Conservation (phyloP, 192 early-diverging fungal species). For the Entrophospora sp. region DNA sequence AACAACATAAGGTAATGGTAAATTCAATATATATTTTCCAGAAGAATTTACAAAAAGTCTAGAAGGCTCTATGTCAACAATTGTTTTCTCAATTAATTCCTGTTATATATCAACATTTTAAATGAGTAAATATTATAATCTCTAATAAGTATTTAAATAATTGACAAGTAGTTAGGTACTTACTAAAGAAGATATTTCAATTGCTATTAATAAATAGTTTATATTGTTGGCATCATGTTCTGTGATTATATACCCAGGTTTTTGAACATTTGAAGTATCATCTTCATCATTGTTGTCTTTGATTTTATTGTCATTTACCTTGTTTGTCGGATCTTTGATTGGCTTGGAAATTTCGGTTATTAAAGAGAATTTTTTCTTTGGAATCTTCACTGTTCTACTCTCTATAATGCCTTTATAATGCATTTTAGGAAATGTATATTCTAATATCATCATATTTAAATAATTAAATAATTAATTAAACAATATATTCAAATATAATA, state of each 20-base stretch:
- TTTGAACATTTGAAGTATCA: background rate
- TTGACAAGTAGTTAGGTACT: too few species aligned
- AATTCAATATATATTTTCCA: background rate
- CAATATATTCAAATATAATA: too few species aligned
- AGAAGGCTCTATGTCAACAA: slow-evolving; percentile 2
- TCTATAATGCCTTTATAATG: background rate
- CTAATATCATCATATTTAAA: slow-evolving; percentile 6
- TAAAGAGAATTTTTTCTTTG: background rate
- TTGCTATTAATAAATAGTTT: background rate
- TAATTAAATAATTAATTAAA: too few species aligned
- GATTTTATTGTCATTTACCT: background rate
- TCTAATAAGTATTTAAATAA: too few species aligned
- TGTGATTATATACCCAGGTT: slow-evolving; percentile 3
- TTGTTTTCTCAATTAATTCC: background rate
- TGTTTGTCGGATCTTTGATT: background rate
- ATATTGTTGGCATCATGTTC: background rate
- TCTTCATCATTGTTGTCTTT: background rate
- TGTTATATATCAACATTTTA: background rate
- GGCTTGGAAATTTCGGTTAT: background rate
- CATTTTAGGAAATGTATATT: background rate
- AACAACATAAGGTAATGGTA: background rate
- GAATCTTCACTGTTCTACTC: background rate
- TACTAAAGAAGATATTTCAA: background rate
- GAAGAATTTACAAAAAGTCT: slow-evolving; percentile 3
- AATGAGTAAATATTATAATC: background rate